Evolutionary conservation across 2,329 filamentous ascomycete genomes (phyloP).

Genomic region (Paraphoma sp.): DNA sequence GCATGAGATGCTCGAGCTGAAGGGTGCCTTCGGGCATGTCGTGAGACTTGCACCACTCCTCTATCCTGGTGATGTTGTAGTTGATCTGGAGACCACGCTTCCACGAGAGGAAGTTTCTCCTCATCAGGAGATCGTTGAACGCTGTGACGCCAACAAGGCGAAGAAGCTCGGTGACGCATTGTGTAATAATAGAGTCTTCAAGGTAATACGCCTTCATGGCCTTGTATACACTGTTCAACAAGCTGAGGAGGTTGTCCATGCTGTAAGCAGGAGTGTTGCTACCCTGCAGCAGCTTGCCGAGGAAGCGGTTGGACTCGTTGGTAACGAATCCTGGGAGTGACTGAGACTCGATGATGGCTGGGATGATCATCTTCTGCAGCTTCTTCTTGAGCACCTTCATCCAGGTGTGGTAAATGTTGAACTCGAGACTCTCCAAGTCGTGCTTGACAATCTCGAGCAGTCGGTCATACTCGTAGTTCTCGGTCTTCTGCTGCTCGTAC

Average conservation of each 20-base stretch:
- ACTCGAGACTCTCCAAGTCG: slow-evolving; percentile 95
- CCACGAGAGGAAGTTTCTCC: slow-evolving; percentile 98
- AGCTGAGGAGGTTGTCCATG: slow-evolving; percentile 97
- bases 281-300: slow-evolving; percentile 92
- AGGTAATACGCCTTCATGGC: slow-evolving; percentile 99
- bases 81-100: slow-evolving; percentile 99
- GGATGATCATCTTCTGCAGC: slow-evolving; percentile 99
- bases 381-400: slow-evolving; percentile 99
- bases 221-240: slow-evolving; percentile 96
- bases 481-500: slow-evolving; percentile 99
- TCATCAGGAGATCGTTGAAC: slow-evolving; percentile 98
- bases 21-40: slow-evolving; percentile 99
- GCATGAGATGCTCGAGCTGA: slow-evolving; percentile 98
- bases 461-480: slow-evolving; percentile 98
- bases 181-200: slow-evolving; percentile 93
- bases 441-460: slow-evolving; percentile 99
- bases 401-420: slow-evolving; percentile 99
- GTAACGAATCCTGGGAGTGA: slow-evolving; percentile 98
- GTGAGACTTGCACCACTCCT: slow-evolving; percentile 99
- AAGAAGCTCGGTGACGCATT: slow-evolving; percentile 92
- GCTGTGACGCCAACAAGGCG: slow-evolving; percentile 94
- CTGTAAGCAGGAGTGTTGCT: slow-evolving; percentile 95
- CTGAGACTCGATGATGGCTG: slow-evolving; percentile 98
- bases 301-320: slow-evolving; percentile 96
- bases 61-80: slow-evolving; percentile 99